phyloP scores from a whole-genome alignment of 495 filamentous ascomycete genomes.

The Trichoderma parareesei region DNA sequence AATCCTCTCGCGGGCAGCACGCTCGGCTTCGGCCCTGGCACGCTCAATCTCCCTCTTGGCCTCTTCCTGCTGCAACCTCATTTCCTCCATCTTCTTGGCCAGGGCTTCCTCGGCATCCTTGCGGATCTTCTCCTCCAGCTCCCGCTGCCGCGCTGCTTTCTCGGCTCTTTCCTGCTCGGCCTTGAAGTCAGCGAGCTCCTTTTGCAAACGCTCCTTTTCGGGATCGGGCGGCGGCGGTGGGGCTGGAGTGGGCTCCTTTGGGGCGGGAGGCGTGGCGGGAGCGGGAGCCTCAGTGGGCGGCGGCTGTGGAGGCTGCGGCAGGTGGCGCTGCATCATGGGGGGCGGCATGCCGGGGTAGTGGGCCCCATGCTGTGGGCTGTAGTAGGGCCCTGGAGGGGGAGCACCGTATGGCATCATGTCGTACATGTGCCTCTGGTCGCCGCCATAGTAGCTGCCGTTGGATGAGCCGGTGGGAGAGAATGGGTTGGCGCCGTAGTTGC shows the following conservation, averaged over 20 bases:
- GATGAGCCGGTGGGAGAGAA: conserved; percentile 28
- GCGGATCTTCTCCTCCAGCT: conserved; percentile 37
- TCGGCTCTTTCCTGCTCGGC: conserved; percentile 23
- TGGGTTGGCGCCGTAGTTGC: conserved; percentile 29
- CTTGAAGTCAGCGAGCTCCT: conserved; percentile 31
- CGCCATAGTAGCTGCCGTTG: conserved; percentile 26
- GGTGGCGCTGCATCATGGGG: conserved; percentile 33
- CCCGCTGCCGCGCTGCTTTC: conserved; percentile 32
- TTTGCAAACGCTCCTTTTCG: conserved; percentile 33
- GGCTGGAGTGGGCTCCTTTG: conserved; percentile 30
- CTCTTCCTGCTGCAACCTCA: conserved; percentile 27
- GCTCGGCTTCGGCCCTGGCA: conserved; percentile 37
- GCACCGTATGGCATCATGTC: conserved; percentile 40
- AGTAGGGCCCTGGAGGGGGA: conserved; percentile 20
- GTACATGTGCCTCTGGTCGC: conserved; percentile 25
- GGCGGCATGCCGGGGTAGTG: conserved; percentile 23
- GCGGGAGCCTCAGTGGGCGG: conserved; percentile 37
- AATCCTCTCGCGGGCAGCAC: conserved; percentile 35
- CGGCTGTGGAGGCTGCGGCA: conserved; percentile 30
- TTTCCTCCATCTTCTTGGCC: conserved; percentile 31
- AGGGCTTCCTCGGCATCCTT: conserved; percentile 34
- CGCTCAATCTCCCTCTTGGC: conserved; percentile 29
- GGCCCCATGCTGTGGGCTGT: conserved; percentile 13
- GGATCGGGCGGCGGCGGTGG: conserved; percentile 30
- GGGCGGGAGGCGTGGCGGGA: conserved; percentile 29